These are phyloP conservation scores for Tuber melanosporum DNA, from an alignment of 495 filamentous ascomycete species.

Conservation along the genomic window DNA sequence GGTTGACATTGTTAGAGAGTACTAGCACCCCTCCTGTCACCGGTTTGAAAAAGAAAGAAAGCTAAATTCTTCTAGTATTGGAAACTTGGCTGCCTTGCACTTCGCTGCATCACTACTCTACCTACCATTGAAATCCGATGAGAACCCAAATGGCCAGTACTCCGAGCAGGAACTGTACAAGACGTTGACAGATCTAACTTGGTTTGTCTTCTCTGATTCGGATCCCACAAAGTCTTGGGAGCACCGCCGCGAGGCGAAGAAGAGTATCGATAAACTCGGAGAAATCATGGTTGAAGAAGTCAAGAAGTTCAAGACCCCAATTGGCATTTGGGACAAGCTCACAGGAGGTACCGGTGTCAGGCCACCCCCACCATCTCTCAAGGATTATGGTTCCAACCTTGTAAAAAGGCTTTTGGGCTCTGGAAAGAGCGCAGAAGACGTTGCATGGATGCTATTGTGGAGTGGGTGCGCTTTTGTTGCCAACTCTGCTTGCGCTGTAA, in stretches of 20 bases:
- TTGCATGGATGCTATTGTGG: constrained; percentile 29
- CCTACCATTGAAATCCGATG: constrained; percentile 57
- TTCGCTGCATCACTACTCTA: constrained; percentile 58
- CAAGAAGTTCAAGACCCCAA: background rate
- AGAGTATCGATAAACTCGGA: constrained; percentile 21
- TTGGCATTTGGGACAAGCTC: constrained; percentile 2
- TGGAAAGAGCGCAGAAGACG: constrained; percentile 11
- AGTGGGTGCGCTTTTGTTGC: constrained; percentile 25
- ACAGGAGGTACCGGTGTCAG: background rate
- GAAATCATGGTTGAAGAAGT: constrained; percentile 7
- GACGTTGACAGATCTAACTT: constrained; percentile 55
- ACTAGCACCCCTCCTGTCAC: constrained; percentile 1
- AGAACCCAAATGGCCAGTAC: constrained; percentile 55
- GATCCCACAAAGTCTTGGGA: constrained; percentile 61
- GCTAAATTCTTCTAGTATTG: constrained; percentile 42
- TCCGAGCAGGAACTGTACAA: constrained; percentile 56
- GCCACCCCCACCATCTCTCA: constrained; percentile 4
- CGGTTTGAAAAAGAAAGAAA: background rate
- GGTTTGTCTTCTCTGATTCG: constrained; percentile 59
- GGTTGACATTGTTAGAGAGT: constrained; percentile 57
- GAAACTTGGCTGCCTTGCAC: constrained; percentile 56
- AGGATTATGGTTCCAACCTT: constrained; percentile 19
- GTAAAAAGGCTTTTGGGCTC: constrained; percentile 12
- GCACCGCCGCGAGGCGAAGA: constrained; percentile 51
- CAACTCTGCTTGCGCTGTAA: constrained; percentile 19